A percentile compares a stretch with the other conserved stretches of the same genome.
phyloP scores from a whole-genome alignment of 345 rosid species.

The Gossypium bickii region DNA sequence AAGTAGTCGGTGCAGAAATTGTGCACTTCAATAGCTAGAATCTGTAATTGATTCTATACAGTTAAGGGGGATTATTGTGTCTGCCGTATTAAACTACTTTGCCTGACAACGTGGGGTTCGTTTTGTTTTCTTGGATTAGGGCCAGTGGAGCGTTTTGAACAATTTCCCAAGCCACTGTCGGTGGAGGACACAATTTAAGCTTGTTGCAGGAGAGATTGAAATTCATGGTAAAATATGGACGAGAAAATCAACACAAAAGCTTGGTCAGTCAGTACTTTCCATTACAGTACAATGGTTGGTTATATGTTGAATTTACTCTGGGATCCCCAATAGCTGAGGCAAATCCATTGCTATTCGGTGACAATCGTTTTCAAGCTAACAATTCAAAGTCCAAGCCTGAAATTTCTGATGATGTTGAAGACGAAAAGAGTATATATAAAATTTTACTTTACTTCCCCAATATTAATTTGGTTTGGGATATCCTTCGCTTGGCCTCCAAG shows the following conservation, averaged over 20 bases:
- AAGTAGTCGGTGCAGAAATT: background rate
- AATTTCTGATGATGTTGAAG: background rate
- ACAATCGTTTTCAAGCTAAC: conserved; percentile 4
- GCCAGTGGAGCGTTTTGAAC: conserved; percentile 23
- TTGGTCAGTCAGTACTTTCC: background rate
- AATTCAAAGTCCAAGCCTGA: background rate
- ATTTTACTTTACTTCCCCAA: background rate
- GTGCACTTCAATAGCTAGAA: background rate
- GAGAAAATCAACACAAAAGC: background rate
- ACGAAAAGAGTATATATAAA: background rate
- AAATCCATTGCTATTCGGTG: background rate
- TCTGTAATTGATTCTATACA: background rate
- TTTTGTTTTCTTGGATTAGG: conserved; percentile 19
- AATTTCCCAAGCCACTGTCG: conserved; percentile 33
- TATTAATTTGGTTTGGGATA: background rate
- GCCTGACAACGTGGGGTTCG: background rate
- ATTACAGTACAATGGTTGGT: background rate
- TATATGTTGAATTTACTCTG: background rate
- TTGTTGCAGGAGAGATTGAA: conserved; percentile 48
- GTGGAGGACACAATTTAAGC: conserved; percentile 43
- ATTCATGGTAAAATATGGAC: conserved; percentile 24
- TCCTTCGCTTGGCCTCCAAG: background rate
- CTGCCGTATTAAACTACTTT: background rate
- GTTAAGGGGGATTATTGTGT: background rate
- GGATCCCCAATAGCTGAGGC: background rate